phyloP scores from a whole-genome alignment of 2,329 filamentous ascomycete species.

The Trichoderma sp. region DNA sequence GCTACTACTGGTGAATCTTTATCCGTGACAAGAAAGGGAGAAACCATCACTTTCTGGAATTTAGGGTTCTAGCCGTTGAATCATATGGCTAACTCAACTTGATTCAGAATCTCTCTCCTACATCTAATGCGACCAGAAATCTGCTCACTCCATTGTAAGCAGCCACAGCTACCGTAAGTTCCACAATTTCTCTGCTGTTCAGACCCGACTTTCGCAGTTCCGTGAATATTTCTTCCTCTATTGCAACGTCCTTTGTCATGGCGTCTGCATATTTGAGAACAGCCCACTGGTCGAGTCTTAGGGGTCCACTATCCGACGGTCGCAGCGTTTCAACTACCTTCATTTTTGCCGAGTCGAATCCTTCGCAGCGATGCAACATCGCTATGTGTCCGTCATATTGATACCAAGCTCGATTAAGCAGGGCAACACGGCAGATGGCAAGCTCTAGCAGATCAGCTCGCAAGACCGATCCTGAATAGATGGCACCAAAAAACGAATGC shows the following conservation, averaged over 20 bases:
- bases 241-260: neutral
- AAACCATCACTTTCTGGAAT: neutral
- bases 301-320: neutral
- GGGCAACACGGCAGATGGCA: neutral
- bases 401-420: neutral
- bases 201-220: neutral
- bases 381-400: neutral
- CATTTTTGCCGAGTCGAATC: neutral
- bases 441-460: neutral
- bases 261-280: neutral
- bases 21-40: neutral
- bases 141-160: neutral
- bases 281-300: neutral
- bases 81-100: neutral
- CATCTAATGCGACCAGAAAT: neutral
- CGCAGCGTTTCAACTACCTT: neutral
- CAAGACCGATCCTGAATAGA: neutral
- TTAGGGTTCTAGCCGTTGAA: neutral
- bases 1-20: neutral
- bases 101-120: neutral
- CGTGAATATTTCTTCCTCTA: neutral
- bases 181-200: neutral
- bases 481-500: neutral
- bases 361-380: neutral
- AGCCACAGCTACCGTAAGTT: neutral